Percentiles rank a stretch among this genome's conserved stretches.
Evolutionary conservation across 352 stramenopile genomes (phyloP).

Genomic region (Globisporangium orthogonon): DNA sequence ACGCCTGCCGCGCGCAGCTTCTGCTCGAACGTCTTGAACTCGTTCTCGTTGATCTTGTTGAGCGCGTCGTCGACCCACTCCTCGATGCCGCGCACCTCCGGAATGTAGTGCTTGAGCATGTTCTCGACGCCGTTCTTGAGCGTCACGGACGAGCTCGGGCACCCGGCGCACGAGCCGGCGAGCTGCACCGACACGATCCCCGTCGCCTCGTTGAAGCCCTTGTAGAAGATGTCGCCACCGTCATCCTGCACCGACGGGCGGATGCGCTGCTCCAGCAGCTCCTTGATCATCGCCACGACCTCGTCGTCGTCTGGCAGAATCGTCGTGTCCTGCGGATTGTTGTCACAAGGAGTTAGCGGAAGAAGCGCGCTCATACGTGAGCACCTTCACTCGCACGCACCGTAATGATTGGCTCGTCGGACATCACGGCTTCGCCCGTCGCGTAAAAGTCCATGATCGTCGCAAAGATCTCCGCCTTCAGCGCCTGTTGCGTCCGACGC

Average conservation of each 20-base stretch:
- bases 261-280: slow-evolving; percentile 98
- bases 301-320: slow-evolving; percentile 97
- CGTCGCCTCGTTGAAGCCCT: slow-evolving; percentile 93
- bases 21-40: slow-evolving; percentile 79
- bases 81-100: slow-evolving; percentile 91
- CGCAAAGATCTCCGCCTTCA: slow-evolving; percentile 92
- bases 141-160: slow-evolving; percentile 96
- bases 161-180: slow-evolving; percentile 96
- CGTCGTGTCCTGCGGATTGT: slow-evolving; percentile 60
- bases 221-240: slow-evolving; percentile 99
- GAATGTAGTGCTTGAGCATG: slow-evolving; percentile 99
- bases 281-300: slow-evolving; percentile 99
- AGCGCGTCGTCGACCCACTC: slow-evolving; percentile 78
- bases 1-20: slow-evolving; percentile 79
- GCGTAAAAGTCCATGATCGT: slow-evolving; percentile 98
- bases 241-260: slow-evolving; percentile 98
- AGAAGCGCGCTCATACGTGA: neutral
- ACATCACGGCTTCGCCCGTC: slow-evolving; percentile 82
- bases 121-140: slow-evolving; percentile 99
- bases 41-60: slow-evolving; percentile 68
- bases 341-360: too few relatives aligned
- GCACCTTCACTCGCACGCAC: slow-evolving; percentile 16
- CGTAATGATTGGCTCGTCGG: slow-evolving; percentile 80
- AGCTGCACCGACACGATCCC: slow-evolving; percentile 89
- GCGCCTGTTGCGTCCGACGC: slow-evolving; percentile 25